Conservation (phyloP, 495 filamentous ascomycete species). For the Aspergillus haitiensis region DNA sequence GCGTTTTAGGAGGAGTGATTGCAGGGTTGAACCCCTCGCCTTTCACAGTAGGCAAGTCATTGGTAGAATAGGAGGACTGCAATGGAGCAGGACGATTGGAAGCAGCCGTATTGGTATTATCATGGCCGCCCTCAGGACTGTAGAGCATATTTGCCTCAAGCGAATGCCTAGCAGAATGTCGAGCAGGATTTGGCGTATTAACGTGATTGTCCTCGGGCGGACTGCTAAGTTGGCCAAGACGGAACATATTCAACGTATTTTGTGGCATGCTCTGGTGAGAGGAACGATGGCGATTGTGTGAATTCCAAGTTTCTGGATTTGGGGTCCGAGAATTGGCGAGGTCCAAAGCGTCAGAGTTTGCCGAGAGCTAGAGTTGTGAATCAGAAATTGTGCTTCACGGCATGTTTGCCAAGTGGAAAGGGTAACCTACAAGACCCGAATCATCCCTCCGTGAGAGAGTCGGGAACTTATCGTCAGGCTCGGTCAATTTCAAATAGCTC, state of each 20-base stretch:
- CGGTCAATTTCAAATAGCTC: constrained; percentile 69
- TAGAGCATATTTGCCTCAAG: constrained; percentile 54
- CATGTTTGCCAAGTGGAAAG: background rate
- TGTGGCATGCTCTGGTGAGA: constrained; percentile 79
- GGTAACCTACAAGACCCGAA: constrained; percentile 64
- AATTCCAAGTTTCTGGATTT: constrained; percentile 64
- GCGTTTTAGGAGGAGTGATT: constrained; percentile 59
- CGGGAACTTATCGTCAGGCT: constrained; percentile 80
- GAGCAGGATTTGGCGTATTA: constrained; percentile 23
- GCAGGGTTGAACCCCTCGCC: constrained; percentile 50
- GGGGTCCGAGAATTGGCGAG: constrained; percentile 70
- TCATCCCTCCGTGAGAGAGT: constrained; percentile 72
- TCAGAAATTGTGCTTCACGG: constrained; percentile 15
- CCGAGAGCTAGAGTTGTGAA: constrained; percentile 61
- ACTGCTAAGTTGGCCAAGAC: constrained; percentile 34
- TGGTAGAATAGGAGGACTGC: constrained; percentile 85
- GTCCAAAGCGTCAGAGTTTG: constrained; percentile 79
- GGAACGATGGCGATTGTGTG: constrained; percentile 71
- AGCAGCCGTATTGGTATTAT: constrained; percentile 27
- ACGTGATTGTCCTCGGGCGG: constrained; percentile 26
- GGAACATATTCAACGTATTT: constrained; percentile 49
- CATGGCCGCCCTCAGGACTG: constrained; percentile 31
- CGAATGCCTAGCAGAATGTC: constrained; percentile 50
- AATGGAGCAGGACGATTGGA: constrained; percentile 46
- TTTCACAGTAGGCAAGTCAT: constrained; percentile 87